Evolutionary conservation across 2,329 filamentous ascomycete species (phyloP), one percentile per base, ranked within the genome.

Genomic region (Amesomyces nigricolor): DNA sequence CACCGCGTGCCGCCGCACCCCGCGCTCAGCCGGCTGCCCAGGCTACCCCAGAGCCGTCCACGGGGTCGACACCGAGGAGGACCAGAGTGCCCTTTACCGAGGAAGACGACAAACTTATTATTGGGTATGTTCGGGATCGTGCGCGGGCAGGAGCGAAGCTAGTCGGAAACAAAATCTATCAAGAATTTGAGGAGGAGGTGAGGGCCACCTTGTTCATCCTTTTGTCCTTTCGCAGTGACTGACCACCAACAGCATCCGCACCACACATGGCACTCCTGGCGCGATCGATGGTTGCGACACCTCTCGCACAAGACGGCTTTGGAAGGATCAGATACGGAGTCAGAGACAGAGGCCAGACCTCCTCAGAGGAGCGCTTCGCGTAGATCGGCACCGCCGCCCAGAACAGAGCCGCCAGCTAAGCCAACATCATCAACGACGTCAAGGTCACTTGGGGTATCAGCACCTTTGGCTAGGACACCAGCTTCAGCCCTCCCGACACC

Each of bases 161-260:
- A 2, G 44, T 32, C 0, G 70, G 70, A 13, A 68, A 66, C 43
- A 54, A 58, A 6, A 65, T 72, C 10, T 75, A 69, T 56, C 47
- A 65, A 38, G 58, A 65, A 1, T 58, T 75, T 5, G 71, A 65
- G 3, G 56, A 56, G 30, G 49, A 67, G 51, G 71, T 72, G 45
- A 35, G 67, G 62, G 3, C 11, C 11, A 13, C 9, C 22, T 19
- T 22, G 9, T 6, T 43, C 22, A 32, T 9, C 5, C 6, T n/a
- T 17, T 7, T 22, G 40, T 11, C 59, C 29, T 35, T 9, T 17
- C 35, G 4, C 8, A 29, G 13, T 19, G 37, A 69, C 67, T 42
- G 43, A 51, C 39, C 2, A n/a, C 13, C 16, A 10, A 14, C 26
- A 64, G 61, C 30, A 64, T 42, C 64, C 65, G 0, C 54, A 61